These are phyloP conservation scores for Chrysoporthe austroafricana DNA, from an alignment of 2,329 filamentous ascomycete species.

Conservation along the genomic window DNA sequence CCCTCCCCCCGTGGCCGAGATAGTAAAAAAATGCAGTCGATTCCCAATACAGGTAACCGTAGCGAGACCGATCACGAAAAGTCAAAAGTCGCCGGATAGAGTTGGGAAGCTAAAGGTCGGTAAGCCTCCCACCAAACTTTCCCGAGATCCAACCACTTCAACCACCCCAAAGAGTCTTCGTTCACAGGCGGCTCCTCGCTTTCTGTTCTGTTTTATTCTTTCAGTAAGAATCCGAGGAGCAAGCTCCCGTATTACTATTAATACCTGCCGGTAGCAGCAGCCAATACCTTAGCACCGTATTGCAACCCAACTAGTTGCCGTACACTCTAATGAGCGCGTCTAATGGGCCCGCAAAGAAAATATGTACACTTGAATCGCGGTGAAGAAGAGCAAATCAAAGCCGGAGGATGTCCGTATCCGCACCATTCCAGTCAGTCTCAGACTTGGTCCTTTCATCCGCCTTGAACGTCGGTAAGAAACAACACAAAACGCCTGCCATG, in stretches of 20 bases:
- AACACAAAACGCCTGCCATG: slow-evolving; percentile 11
- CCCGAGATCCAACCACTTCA: neutral
- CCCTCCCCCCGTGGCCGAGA: neutral
- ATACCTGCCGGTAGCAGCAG: slow-evolving; percentile 2
- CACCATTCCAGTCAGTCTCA: neutral
- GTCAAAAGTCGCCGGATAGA: too few relatives aligned
- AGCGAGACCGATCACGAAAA: neutral
- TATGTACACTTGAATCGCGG: neutral
- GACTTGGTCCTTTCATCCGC: neutral
- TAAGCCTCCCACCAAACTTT: neutral
- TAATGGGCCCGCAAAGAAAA: neutral
- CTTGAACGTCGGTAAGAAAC: neutral
- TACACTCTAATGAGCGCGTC: neutral
- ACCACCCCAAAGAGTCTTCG: neutral
- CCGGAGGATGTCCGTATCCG: neutral
- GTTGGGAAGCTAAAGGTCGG: neutral
- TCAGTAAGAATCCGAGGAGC: neutral
- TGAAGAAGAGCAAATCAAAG: neutral
- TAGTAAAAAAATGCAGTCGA: neutral
- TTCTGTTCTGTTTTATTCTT: neutral
- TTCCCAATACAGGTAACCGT: slow-evolving; percentile 10
- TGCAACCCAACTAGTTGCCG: neutral
- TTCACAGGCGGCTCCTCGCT: neutral
- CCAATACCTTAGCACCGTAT: neutral
- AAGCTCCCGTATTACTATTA: slow-evolving; percentile 9